These are phyloP conservation scores for Xylaria acuta DNA, from an alignment of 495 filamentous ascomycete genomes.

Conservation along the genomic window DNA sequence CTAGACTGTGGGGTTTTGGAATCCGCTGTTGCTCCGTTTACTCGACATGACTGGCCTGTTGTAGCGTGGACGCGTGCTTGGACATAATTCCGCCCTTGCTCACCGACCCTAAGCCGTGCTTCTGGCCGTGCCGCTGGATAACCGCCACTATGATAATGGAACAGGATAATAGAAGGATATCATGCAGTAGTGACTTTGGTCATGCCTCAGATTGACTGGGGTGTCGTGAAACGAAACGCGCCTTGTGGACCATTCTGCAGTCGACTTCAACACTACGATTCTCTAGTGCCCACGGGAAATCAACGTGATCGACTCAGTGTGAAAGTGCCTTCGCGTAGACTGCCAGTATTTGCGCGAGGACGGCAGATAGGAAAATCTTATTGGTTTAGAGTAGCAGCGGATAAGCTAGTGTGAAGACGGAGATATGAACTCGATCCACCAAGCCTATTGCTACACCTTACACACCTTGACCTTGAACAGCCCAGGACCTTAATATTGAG, in stretches of 20 bases:
- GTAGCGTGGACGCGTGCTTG: neutral
- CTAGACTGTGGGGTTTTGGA: too few species aligned
- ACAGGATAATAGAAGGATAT: slow-evolving; percentile 3
- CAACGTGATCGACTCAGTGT: slow-evolving; percentile 6
- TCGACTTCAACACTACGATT: slow-evolving; percentile 6
- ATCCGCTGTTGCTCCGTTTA: neutral
- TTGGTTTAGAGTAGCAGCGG: slow-evolving; percentile 7
- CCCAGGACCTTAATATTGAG: slow-evolving; percentile 12
- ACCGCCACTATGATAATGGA: slow-evolving; percentile 16
- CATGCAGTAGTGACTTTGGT: slow-evolving; percentile 16
- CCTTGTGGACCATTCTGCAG: slow-evolving; percentile 20
- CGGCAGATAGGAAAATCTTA: slow-evolving; percentile 10
- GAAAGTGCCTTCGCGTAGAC: neutral
- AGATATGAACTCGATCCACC: slow-evolving; percentile 14
- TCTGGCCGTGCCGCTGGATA: neutral
- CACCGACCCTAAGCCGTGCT: slow-evolving; percentile 11
- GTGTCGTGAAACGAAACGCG: slow-evolving; percentile 14
- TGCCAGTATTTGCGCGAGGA: neutral
- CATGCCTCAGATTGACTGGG: slow-evolving; percentile 5
- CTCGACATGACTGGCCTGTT: neutral
- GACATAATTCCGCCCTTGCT: neutral
- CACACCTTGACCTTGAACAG: slow-evolving; percentile 21
- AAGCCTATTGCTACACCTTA: slow-evolving; percentile 20
- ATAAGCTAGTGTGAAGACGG: slow-evolving; percentile 1
- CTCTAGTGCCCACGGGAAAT: neutral